Evolutionary conservation across 2,329 filamentous ascomycete genomes (phyloP).

Genomic region (Calonectria leucothoes): DNA sequence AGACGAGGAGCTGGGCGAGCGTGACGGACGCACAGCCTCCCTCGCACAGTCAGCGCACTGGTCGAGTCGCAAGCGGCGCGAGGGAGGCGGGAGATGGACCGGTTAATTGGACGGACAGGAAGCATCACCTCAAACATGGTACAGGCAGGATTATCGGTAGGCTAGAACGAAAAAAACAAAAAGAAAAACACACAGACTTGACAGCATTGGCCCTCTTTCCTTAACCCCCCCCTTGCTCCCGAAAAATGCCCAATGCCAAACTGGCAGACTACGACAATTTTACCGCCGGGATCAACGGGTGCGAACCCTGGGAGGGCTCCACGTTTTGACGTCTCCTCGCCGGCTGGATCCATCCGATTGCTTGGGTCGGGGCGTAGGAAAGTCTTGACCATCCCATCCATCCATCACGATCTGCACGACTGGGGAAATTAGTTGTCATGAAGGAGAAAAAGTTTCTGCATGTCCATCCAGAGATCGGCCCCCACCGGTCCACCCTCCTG

Average conservation of each 20-base stretch:
- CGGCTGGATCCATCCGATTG: neutral
- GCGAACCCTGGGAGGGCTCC: neutral
- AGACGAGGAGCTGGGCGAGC: neutral
- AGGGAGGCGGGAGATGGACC: neutral
- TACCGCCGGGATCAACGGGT: neutral
- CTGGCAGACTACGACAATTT: neutral
- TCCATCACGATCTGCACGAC: conserved; percentile 18
- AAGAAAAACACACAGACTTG: neutral
- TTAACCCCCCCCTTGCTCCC: neutral
- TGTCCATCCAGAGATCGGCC: neutral
- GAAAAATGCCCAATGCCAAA: neutral
- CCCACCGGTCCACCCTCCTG: neutral
- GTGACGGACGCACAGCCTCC: neutral
- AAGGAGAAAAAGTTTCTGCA: neutral
- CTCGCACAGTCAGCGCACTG: neutral
- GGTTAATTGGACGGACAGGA: neutral
- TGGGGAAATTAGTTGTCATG: conserved; percentile 17
- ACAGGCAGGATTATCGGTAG: neutral
- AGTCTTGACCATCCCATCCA: neutral
- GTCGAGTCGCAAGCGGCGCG: neutral
- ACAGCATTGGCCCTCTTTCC: neutral
- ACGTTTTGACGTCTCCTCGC: neutral
- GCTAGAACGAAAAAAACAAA: too few species aligned
- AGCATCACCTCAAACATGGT: neutral
- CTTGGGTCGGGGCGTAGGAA: neutral